These are phyloP conservation scores for Phytophthora syringae DNA, from an alignment of 352 stramenopile species.

Conservation along the genomic window DNA sequence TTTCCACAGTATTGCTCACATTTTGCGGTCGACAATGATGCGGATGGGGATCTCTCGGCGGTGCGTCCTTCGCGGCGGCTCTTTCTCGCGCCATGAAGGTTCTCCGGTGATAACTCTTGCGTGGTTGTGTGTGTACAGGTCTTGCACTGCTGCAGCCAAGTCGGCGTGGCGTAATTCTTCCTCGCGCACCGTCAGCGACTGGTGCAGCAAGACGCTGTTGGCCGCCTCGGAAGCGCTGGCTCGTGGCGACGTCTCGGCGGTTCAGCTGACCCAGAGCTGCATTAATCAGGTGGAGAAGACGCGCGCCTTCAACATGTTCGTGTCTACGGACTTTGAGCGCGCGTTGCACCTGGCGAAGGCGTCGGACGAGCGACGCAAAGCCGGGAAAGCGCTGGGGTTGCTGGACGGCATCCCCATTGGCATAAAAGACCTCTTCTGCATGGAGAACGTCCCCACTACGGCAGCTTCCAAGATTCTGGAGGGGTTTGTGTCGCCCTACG, in stretches of 20 bases:
- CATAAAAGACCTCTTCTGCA: conserved; percentile 97
- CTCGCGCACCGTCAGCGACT: conserved; percentile 51
- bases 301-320: conserved; percentile 83
- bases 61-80: conserved; percentile 13
- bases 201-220: conserved; percentile 68
- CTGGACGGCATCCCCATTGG: conserved; percentile 96
- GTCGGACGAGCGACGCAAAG: conserved; percentile 77
- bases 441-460: conserved; percentile 86
- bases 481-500: conserved; percentile 90
- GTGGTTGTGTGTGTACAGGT: conserved; percentile 7
- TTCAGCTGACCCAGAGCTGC: conserved; percentile 72
- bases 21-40: conserved; percentile 34
- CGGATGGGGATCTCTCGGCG: conserved; percentile 15
- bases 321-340: conserved; percentile 72
- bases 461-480: conserved; percentile 92
- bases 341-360: conserved; percentile 71
- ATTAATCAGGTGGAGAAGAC: conserved; percentile 80
- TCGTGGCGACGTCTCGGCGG: conserved; percentile 53
- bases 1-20: conserved; percentile 1
- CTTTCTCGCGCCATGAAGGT: not conserved
- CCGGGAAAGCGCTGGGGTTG: conserved; percentile 46
- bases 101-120: conserved; percentile 2
- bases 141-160: conserved; percentile 2
- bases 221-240: conserved; percentile 56
- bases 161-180: not conserved